These are phyloP conservation scores for Phytophthora syringae DNA, from an alignment of 352 stramenopile genomes.

Conservation along the genomic window DNA sequence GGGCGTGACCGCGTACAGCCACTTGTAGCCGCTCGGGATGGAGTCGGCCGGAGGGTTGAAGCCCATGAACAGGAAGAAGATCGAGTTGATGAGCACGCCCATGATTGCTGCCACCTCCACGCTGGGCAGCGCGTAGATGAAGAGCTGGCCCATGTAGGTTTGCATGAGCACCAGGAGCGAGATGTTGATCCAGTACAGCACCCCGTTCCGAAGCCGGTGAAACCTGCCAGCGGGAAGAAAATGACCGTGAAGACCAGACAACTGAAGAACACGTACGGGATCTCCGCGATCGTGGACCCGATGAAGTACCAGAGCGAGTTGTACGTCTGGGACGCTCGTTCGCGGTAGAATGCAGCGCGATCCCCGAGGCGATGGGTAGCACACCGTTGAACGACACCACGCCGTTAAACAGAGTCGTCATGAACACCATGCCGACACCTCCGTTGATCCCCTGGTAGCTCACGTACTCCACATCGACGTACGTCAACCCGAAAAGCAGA, in stretches of 20 bases:
- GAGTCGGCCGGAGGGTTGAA: conserved; percentile 30
- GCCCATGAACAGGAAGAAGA: conserved; percentile 35
- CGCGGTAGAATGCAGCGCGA: conserved; percentile 76
- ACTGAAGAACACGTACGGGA: conserved; percentile 54
- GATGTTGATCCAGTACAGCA: conserved; percentile 40
- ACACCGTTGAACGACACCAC: conserved; percentile 30
- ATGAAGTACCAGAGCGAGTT: conserved; percentile 82
- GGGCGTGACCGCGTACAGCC: conserved; percentile 30
- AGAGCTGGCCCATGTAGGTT: conserved; percentile 40
- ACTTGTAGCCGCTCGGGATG: no score
- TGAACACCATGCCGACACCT: conserved; percentile 79
- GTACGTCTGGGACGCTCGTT: conserved; percentile 93
- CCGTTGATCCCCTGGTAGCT: conserved; percentile 39
- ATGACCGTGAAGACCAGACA: conserved; percentile 37
- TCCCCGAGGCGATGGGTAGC: conserved; percentile 53
- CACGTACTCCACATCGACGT: conserved; percentile 33
- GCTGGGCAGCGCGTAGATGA: conserved; percentile 24
- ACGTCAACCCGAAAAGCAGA: conserved; percentile 22
- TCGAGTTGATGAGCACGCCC: conserved; percentile 28
- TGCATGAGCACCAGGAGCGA: conserved; percentile 41
- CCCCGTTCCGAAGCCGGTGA: conserved; percentile 33
- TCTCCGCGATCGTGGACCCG: no score
- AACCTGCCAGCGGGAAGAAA: conserved; percentile 47
- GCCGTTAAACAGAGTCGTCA: conserved; percentile 64
- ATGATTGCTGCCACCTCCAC: conserved; percentile 33